Percentiles rank a stretch among this genome's conserved stretches.
phyloP scores from a whole-genome alignment of 169 alveolate species.

The Neospora caninum region DNA sequence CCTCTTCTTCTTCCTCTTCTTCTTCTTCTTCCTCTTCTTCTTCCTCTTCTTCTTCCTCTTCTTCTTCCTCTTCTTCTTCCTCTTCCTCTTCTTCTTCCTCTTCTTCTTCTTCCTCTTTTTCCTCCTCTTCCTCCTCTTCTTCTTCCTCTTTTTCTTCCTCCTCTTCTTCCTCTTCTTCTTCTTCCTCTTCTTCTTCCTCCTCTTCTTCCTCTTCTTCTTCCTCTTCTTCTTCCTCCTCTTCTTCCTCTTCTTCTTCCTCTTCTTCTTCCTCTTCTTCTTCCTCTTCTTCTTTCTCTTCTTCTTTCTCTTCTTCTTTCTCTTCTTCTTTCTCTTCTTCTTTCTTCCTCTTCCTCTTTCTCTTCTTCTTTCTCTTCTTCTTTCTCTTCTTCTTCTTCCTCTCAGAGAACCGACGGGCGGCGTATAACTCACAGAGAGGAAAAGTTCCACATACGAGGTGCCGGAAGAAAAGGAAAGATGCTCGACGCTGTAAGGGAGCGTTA shows the following conservation, averaged over 20 bases:
- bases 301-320: not conserved
- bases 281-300: not conserved
- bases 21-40: too few relatives aligned
- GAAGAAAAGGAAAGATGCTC: too few relatives aligned
- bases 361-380: too few relatives aligned
- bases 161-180: not conserved
- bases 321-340: too few relatives aligned
- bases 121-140: not conserved
- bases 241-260: not conserved
- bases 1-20: too few relatives aligned
- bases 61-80: not conserved
- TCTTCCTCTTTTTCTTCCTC: not conserved
- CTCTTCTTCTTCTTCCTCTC: too few relatives aligned
- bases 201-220: not conserved
- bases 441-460: too few relatives aligned
- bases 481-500: too few relatives aligned
- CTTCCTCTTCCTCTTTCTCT: too few relatives aligned
- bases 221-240: not conserved
- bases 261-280: not conserved
- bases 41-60: not conserved
- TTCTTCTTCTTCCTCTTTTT: not conserved
- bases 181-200: not conserved
- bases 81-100: not conserved
- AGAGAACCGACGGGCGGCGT: too few relatives aligned
- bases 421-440: too few relatives aligned